Evolutionary conservation across 108 stramenopile species (phyloP), one percentile per base, ranked within the genome.

Genomic region (Discostella stelligeroides): DNA sequence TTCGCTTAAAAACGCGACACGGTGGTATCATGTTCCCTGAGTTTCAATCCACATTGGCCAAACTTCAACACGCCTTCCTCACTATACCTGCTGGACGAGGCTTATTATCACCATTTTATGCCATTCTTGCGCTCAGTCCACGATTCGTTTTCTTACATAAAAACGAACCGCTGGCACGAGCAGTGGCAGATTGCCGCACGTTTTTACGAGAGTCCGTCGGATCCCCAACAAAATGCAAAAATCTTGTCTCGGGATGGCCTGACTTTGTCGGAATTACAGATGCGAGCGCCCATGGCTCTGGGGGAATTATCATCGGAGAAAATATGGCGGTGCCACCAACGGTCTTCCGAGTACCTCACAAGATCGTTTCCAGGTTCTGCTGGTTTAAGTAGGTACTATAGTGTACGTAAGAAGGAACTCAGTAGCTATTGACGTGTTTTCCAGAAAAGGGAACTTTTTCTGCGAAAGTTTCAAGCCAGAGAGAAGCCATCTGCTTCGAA

Each of bases 61-160:
- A 65, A 28, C 34, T 73, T 0, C 43, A 42, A 0, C 72, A 72
- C 14, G 72, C 72, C 0, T 72, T 72, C 37, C 14, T 13, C 0
- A 12, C 54, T 2, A 39, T 65, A 30, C 72, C 63, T 0, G 55
- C 37, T 0, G 72, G 72, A 1, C 25, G 27, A 10, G 63, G 72
- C 4, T 0, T 65, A 0, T 27, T 73, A 0, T 58, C 63, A 0
- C 63, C 15, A 0, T 65, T 38, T 37, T 56, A 73, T 20, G 9
- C 11, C 1, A 20, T 73, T 0, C 39, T 73, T 3, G 9, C 55
- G 0, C 0, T 0, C 7, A 23, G 49, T 2, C 54, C 63, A 42
- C 0, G 0, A 2, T 30, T 28, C 4, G 18, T 73, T 4, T 64
- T 37, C 45, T 42, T 73, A 0, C 55, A 58, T 0, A 14, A 54